Evolutionary conservation across 352 stramenopile genomes (phyloP), one percentile per base, ranked within the genome.

Genomic region (Globisporangium paroecandrum): DNA sequence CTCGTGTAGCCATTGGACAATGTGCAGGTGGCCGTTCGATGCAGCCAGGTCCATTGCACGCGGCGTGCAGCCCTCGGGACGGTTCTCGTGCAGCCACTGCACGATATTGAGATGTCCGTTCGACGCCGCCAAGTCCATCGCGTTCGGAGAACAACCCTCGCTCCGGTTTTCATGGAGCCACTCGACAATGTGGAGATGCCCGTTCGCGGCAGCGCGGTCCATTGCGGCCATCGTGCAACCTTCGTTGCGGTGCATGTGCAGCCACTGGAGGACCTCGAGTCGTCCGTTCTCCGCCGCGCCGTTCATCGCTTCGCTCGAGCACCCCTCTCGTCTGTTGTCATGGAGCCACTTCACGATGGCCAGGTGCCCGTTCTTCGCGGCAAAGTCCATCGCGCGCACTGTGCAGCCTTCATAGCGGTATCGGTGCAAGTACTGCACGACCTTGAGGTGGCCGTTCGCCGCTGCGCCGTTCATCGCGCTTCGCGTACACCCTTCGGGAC

Each of bases 1-100:
- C 5, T 49, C 64, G 18, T 76, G 60, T 4, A 77, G 66, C 69
- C 69, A 77, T 53, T 73, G 59, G n/a, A 77, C 22, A 20, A 76
- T 54, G 3, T 57, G n/a, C 22, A 77, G 29, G 29, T 73, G 69
- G n/a, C 69, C 72, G 18, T 73, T 69, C 5, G 36, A 38, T 22
- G 62, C 62, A 2, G 62, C 62, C 15, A 49, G 51, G 18, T 67
- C 62, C 49, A 67, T 67, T 4, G 62, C 62, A n/a, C 41, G 56
- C 6, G 43, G 25, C 3, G 60, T 51, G 20, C 60, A 65, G 13
- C 60, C 60, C 10, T 65, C 60, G 20, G 58, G 36, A 0, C 58
- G 36, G 22, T 63, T 63, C 32, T 63, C 58, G 32, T 57, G 59
- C 25, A 65, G 41, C 59, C 59, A 65, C 4, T 58, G 59, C 4